A percentile compares a stretch with the other conserved stretches of the same genome.
phyloP scores from a whole-genome alignment of 352 stramenopile genomes.

The Phytophthora pluvialis region DNA sequence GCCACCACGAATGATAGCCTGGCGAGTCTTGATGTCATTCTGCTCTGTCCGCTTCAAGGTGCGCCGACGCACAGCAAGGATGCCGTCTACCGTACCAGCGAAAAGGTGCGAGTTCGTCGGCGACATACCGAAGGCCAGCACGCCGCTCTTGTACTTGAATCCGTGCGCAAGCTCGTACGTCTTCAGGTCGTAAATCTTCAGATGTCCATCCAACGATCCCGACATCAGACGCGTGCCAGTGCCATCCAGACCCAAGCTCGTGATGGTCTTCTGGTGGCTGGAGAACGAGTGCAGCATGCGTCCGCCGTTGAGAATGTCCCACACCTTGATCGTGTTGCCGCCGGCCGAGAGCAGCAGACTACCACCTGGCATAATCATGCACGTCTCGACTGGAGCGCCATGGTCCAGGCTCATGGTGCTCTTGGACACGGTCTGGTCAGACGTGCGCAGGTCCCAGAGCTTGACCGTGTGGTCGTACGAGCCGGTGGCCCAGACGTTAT shows the following conservation, averaged over 20 bases:
- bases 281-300: slow-evolving; percentile 89
- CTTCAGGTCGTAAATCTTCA: slow-evolving; percentile 95
- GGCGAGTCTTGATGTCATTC: slow-evolving; percentile 68
- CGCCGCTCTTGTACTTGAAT: slow-evolving; percentile 88
- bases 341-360: slow-evolving; percentile 86
- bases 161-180: slow-evolving; percentile 91
- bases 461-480: slow-evolving; percentile 95
- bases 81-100: slow-evolving; percentile 76
- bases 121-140: slow-evolving; percentile 86
- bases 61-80: slow-evolving; percentile 84
- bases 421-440: slow-evolving; percentile 66
- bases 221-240: slow-evolving; percentile 90
- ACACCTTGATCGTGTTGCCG: slow-evolving; percentile 92
- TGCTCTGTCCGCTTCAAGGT: slow-evolving; percentile 74
- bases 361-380: slow-evolving; percentile 86
- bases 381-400: slow-evolving; percentile 89
- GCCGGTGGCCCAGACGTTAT: slow-evolving; percentile 86
- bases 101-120: slow-evolving; percentile 87
- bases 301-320: slow-evolving; percentile 91
- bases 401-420: slow-evolving; percentile 78
- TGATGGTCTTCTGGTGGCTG: slow-evolving; percentile 96
- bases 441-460: slow-evolving; percentile 91
- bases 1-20: slow-evolving; percentile 79
- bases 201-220: slow-evolving; percentile 89
- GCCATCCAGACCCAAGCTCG: slow-evolving; percentile 87